A percentile compares a stretch with the other conserved stretches of the same genome.
phyloP scores from a whole-genome alignment of 306 rosid species.

The Pyrus betulifolia region DNA sequence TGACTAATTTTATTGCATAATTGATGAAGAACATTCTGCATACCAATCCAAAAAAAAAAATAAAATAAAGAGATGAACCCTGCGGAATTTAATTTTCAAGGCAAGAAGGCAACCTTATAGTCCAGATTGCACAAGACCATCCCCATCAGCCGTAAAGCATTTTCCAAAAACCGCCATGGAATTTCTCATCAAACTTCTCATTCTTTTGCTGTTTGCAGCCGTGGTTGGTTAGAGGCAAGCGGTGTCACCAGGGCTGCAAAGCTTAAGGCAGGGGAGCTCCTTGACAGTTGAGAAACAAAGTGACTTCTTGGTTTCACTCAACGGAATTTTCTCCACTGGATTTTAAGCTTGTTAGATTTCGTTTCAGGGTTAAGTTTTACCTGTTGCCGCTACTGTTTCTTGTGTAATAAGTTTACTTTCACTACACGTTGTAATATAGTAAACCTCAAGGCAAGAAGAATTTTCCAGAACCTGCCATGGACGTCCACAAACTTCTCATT shows the following conservation, averaged over 20 bases:
- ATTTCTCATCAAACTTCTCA: background rate
- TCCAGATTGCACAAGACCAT: background rate
- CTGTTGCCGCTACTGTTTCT: no score
- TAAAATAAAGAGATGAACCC: background rate
- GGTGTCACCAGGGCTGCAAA: background rate
- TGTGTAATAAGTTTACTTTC: no score
- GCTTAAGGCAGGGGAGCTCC: slow-evolving; percentile 11
- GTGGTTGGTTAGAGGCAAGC: background rate
- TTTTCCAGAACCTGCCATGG: background rate
- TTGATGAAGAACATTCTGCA: background rate
- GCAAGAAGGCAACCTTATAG: background rate
- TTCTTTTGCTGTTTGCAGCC: background rate
- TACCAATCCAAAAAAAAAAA: background rate
- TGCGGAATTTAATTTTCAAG: background rate
- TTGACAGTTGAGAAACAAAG: slow-evolving; percentile 1
- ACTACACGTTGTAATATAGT: no score
- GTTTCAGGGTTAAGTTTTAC: no score
- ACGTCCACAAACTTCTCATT: background rate
- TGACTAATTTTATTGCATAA: background rate
- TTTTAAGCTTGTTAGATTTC: background rate
- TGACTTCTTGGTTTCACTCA: slow-evolving; percentile 11
- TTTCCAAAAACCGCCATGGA: background rate
- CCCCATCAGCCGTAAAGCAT: background rate
- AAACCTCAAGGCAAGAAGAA: background rate
- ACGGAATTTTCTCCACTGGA: slow-evolving; percentile 5